phyloP scores from a whole-genome alignment of 148 eudicot species.

The Cornus kousa region DNA sequence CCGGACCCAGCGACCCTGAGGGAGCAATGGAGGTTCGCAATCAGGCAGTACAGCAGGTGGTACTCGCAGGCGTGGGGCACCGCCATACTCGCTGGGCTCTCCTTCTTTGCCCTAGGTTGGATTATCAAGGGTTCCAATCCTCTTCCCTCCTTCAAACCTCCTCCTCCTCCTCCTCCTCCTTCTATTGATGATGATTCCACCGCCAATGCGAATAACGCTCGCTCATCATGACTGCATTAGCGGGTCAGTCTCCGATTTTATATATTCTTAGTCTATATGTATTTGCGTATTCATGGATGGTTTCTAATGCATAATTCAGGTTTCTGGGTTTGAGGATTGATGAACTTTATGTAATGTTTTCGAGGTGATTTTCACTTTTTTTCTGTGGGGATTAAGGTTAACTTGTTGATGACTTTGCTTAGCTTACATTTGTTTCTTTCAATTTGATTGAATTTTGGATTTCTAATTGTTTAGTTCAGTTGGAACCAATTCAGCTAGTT shows the following conservation, averaged over 20 bases:
- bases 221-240: neutral
- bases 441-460: neutral
- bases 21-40: conserved; percentile 89
- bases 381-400: neutral
- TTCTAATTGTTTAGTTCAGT: no score
- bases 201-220: neutral
- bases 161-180: conserved; percentile 1
- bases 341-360: no score
- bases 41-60: conserved; percentile 83
- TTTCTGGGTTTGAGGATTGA: neutral
- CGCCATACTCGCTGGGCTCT: conserved; percentile 87
- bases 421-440: neutral
- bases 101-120: conserved; percentile 97
- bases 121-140: conserved; percentile 85
- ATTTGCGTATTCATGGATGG: neutral
- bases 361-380: neutral
- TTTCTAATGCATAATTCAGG: neutral
- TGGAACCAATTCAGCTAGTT: no score
- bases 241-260: neutral
- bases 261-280: neutral
- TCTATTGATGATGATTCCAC: neutral
- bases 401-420: neutral
- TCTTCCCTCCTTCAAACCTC: conserved; percentile 42
- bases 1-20: conserved; percentile 59
- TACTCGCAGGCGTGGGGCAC: conserved; percentile 98